Evolutionary conservation across 176 grass and related monocot species (phyloP).

Genomic region (Microstegium vimineum): DNA sequence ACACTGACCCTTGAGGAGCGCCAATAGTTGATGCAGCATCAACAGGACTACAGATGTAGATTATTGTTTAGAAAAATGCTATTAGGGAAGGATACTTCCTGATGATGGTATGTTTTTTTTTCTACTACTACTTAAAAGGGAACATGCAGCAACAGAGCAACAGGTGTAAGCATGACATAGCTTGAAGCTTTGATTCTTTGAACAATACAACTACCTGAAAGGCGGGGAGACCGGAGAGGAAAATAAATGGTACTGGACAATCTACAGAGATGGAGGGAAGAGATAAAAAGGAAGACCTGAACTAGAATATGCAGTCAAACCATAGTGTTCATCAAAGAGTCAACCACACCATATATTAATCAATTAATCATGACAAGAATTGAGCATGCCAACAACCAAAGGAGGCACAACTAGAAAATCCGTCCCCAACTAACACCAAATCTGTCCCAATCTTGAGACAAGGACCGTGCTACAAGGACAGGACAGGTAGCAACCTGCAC

Average conservation of each 20-base stretch:
- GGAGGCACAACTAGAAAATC: constrained; percentile 18
- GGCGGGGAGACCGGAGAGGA: not conserved
- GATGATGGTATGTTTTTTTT: not conserved
- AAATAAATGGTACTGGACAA: not conserved
- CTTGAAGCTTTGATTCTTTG: not conserved
- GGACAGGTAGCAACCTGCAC: constrained; percentile 4
- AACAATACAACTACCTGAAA: not conserved
- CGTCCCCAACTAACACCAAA: constrained; percentile 29
- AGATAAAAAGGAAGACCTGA: not conserved
- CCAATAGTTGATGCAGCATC: not conserved
- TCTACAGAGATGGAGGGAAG: not conserved
- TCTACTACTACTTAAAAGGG: not conserved
- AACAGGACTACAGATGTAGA: not conserved
- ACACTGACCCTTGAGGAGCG: not conserved
- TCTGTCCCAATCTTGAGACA: not conserved
- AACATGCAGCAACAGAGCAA: not conserved
- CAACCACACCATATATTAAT: not conserved
- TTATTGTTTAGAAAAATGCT: not conserved
- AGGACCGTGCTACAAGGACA: not conserved
- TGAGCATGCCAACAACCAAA: constrained; percentile 28
- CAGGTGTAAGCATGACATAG: not conserved
- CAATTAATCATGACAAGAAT: not conserved
- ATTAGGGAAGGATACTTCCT: not conserved
- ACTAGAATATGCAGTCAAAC: not conserved
- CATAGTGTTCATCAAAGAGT: not conserved